Conservation (phyloP, 140 eudicot genomes). For the Senecio squalidus region DNA sequence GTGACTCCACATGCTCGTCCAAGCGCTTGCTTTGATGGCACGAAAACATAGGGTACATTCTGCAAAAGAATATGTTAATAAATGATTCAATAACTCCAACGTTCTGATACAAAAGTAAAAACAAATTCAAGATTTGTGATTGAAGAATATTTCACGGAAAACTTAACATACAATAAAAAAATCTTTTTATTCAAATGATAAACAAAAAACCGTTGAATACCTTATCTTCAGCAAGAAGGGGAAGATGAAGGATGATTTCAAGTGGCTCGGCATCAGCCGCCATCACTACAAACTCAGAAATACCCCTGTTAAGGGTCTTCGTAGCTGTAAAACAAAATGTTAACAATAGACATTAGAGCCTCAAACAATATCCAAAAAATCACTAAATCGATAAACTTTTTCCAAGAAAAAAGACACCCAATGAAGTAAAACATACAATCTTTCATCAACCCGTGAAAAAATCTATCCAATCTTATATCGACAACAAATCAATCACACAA, state of each 20-base stretch:
- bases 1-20: conserved; percentile 44
- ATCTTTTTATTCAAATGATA: no score
- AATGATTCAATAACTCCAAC: not conserved
- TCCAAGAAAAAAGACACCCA: not conserved
- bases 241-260: conserved; percentile 51
- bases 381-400: not conserved
- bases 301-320: conserved; percentile 51
- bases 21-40: conserved; percentile 39
- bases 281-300: conserved; percentile 54
- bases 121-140: not conserved
- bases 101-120: not conserved
- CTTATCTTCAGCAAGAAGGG: conserved; percentile 58
- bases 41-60: conserved; percentile 45
- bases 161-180: not conserved
- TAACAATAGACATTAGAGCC: not conserved
- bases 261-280: conserved; percentile 57
- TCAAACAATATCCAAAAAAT: not conserved
- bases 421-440: not conserved
- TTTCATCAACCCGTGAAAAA: not conserved
- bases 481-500: not conserved
- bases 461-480: not conserved
- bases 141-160: no score
- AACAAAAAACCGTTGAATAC: conserved; percentile 12
- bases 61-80: not conserved
- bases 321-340: conserved; percentile 31